phyloP scores from a whole-genome alignment of 257 asterid species.

The Cinchona pubescens region DNA sequence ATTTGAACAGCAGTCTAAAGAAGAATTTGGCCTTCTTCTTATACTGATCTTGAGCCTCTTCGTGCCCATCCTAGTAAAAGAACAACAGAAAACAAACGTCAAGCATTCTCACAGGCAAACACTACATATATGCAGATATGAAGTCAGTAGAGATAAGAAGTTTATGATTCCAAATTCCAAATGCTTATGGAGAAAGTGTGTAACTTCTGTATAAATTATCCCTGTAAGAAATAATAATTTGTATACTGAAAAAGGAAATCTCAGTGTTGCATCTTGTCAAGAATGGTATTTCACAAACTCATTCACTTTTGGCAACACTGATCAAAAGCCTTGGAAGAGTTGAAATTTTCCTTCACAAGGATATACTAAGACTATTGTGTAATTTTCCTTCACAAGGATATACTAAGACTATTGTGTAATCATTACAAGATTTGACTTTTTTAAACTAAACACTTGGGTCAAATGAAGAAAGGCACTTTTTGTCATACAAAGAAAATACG shows the following conservation, averaged over 20 bases:
- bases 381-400: background rate
- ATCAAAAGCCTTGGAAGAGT: background rate
- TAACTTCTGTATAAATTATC: background rate
- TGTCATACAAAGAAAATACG: background rate
- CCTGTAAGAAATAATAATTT: background rate
- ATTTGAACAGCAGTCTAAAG: conserved; percentile 81
- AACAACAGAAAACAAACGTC: conserved; percentile 11
- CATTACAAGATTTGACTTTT: background rate
- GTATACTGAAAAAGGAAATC: background rate
- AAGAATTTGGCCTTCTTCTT: conserved; percentile 78
- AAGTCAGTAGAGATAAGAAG: background rate
- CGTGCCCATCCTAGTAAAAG: conserved; percentile 62
- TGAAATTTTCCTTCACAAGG: background rate
- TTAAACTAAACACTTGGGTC: background rate
- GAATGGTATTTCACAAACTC: background rate
- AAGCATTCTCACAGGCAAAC: background rate
- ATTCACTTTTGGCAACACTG: background rate
- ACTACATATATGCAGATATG: background rate
- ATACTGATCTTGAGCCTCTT: conserved; percentile 88
- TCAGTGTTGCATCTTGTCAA: background rate
- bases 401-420: background rate
- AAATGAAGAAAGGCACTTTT: background rate
- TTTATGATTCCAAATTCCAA: background rate
- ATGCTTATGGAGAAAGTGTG: background rate
- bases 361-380: background rate